A percentile compares a stretch with the other conserved stretches of the same genome.
Evolutionary conservation across 164 flowering plant species (phyloP).

Genomic region (Tetrastigma voinierianum): DNA sequence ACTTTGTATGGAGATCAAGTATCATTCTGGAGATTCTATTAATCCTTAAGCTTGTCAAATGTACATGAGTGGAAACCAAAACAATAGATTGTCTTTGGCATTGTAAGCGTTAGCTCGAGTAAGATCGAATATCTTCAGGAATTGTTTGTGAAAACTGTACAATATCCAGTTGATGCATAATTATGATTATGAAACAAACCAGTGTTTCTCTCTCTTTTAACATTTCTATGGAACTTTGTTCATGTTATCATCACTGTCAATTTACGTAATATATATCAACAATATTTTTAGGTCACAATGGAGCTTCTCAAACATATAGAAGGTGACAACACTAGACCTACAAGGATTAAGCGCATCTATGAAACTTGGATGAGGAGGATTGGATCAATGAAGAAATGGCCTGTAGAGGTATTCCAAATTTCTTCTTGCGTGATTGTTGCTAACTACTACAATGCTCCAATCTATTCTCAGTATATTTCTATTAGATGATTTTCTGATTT

Average conservation of each 20-base stretch:
- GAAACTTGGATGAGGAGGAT: constrained; percentile 57
- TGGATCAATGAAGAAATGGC: constrained; percentile 26
- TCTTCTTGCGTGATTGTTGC: neutral
- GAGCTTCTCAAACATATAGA: constrained; percentile 44
- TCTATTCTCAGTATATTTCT: neutral
- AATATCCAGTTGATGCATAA: too few relatives aligned
- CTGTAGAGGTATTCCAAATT: constrained; percentile 31
- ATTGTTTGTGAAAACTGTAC: too few relatives aligned
- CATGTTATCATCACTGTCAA: neutral
- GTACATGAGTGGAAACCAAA: neutral
- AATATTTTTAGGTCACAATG: constrained; percentile 44
- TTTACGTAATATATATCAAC: neutral
- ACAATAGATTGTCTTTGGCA: neutral
- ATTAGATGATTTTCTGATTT: neutral
- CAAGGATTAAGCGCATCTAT: constrained; percentile 38
- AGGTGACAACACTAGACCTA: constrained; percentile 9
- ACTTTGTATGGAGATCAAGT: neutral
- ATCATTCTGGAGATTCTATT: neutral
- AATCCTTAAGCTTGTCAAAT: neutral
- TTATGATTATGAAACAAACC: neutral
- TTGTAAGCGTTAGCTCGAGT: neutral
- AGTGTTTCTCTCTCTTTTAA: neutral
- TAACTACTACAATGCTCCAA: too few relatives aligned
- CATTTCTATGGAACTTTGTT: neutral
- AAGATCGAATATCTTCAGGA: too few relatives aligned